A percentile compares a stretch with the other conserved stretches of the same genome.
Evolutionary conservation across 2,329 filamentous ascomycete species (phyloP).

Genomic region (Zalaria sp.): DNA sequence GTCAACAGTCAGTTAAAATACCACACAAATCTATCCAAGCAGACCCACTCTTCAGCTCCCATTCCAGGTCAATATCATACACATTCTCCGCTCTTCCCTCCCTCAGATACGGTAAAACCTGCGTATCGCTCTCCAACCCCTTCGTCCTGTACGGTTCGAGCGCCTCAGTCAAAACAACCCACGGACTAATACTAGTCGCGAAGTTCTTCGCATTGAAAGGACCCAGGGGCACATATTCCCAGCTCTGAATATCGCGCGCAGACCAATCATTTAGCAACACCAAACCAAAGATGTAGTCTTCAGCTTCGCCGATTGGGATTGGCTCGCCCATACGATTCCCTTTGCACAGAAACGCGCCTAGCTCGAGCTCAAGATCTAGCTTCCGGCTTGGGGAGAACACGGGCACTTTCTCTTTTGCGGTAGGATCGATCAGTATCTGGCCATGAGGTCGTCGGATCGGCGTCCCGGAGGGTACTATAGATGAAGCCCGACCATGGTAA

Average conservation of each 20-base stretch:
- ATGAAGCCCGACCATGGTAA: conserved; percentile 68
- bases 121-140: conserved; percentile 40
- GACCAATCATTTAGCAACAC: conserved; percentile 84
- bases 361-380: conserved; percentile 68
- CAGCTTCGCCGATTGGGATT: conserved; percentile 49
- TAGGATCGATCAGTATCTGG: conserved; percentile 54
- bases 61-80: conserved; percentile 55
- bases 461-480: conserved; percentile 61
- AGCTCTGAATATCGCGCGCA: conserved; percentile 66
- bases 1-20: conserved; percentile 3
- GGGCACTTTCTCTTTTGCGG: conserved; percentile 47
- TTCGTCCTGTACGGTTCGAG: conserved; percentile 50
- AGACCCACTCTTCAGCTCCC: conserved; percentile 41
- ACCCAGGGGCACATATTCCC: conserved; percentile 72
- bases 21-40: neutral
- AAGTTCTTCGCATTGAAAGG: conserved; percentile 82
- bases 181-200: conserved; percentile 60
- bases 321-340: conserved; percentile 51
- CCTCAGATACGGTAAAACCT: conserved; percentile 48
- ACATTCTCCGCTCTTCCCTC: conserved; percentile 45
- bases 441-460: conserved; percentile 59
- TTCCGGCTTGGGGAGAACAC: conserved; percentile 48
- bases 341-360: conserved; percentile 59
- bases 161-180: conserved; percentile 66
- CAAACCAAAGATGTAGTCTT: conserved; percentile 61